Evolutionary conservation across 208 protist species (phyloP).

Genomic region (Herpetomonas samuelpessoai): DNA sequence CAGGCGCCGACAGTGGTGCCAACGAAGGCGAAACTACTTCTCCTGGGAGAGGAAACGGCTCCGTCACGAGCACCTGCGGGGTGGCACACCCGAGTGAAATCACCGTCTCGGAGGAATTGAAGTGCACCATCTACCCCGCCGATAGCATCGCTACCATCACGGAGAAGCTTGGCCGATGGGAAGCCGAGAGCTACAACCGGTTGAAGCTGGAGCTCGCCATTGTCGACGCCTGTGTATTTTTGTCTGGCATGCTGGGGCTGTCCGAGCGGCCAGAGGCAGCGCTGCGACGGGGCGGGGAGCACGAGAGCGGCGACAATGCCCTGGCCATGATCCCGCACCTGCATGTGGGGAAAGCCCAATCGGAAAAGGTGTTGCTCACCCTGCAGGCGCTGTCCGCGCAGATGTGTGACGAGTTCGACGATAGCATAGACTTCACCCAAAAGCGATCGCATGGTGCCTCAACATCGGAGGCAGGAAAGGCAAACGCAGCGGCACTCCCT

Average conservation of each 20-base stretch:
- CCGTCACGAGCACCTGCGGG: conserved; percentile 64
- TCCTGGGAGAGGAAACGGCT: conserved; percentile 1
- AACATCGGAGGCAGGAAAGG: too few relatives aligned
- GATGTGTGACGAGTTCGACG: conserved; percentile 41
- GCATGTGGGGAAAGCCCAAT: conserved; percentile 20
- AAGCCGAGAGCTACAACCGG: conserved; percentile 74
- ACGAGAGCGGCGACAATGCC: conserved; percentile 12
- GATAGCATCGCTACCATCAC: conserved; percentile 75
- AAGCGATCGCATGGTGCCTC: too few relatives aligned
- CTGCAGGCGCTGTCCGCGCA: conserved; percentile 57
- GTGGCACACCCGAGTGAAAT: conserved; percentile 43
- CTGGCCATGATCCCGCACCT: conserved; percentile 55
- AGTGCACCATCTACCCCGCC: conserved; percentile 62
- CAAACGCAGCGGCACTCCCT: not conserved
- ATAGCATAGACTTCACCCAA: conserved; percentile 1
- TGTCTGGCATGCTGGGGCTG: conserved; percentile 59
- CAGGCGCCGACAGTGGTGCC: not conserved
- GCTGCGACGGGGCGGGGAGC: conserved; percentile 8
- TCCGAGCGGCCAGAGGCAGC: conserved; percentile 16
- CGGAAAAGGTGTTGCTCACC: conserved; percentile 46
- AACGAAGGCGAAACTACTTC: conserved; percentile 1
- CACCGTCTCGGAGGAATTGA: conserved; percentile 56
- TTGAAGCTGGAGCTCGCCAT: conserved; percentile 81
- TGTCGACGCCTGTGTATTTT: conserved; percentile 47
- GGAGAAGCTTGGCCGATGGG: conserved; percentile 66